Evolutionary conservation across 129 eudicot genomes (phyloP), one percentile per base, ranked within the genome.

Genomic region (Lactuca saligna): DNA sequence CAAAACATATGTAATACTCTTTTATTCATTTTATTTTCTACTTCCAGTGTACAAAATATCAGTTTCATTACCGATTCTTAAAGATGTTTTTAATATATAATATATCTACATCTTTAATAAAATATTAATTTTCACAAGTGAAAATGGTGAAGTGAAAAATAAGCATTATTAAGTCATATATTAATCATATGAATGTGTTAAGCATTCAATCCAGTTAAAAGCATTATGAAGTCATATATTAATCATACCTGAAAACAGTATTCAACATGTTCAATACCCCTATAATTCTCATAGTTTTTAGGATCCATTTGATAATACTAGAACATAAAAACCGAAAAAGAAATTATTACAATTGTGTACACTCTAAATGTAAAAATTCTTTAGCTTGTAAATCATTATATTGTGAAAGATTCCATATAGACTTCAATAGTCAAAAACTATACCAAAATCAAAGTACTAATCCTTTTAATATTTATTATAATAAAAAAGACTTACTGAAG

Each of bases 231-330:
- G 25, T 20, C 25, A 20, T 20, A 20, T 20, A 20, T 20, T 20
- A 34, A 55, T 11, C 15, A 53, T 80, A 94, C 99, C 99, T 89
- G 88, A 82, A 87, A 89, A 80, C 99, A 94, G 82, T 94, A 94
- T n/a, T 80, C 88, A 57, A 84, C 89, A 68, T 94, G 99, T 51
- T 85, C 96, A 51, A 90, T 71, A 29, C 90, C 97, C 49, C 99
- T 97, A 76, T 72, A 75, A 72, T 68, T 68, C 29, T 87, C 97
- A 79, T 72, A 94, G 65, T 89, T 94, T 48, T 63, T 76, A 58
- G 91, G 79, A 78, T 89, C 83, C 99, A 94, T 94, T 76, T 89
- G 89, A 87, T 77, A 94, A 80, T 89, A 94, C 99, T 94, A 48
- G 64, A 73, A 53, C 63, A 72, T 51, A 54, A 17, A 57, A 67